Base-by-base conservation (phyloP, 2,329 filamentous ascomycete species). In the Parascedosporium putredinis region DNA sequence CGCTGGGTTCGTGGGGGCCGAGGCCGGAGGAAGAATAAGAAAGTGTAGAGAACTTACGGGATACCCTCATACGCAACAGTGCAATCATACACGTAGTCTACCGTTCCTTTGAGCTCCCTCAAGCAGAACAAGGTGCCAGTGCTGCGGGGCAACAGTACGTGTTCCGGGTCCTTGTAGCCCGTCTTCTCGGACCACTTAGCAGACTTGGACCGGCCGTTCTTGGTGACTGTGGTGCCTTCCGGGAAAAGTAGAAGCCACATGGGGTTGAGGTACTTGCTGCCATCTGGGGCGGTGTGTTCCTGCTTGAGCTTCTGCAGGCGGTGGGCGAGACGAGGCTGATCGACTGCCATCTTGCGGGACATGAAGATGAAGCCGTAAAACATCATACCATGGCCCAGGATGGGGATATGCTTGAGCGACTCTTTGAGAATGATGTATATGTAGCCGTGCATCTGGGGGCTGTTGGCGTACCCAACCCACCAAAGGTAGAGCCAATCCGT, bases 1-100 rank as follows among this genome's bases (percentile, higher is more conserved):
- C 10, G 45, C 18, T 34, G n/a, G n/a, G n/a, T n/a, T n/a, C 14
- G 16, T n/a, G 25, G 8, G 12, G 5, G 5, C n/a, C 16, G 14
- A 3, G 8, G 16, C 23, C 5, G 10, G 43, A 5, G 47, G 1
- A 47, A 25, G 33, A 24, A 33, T 7, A 53, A 12, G 27, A 25
- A 18, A 20, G 7, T 10, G 9, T 4, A 18, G 20, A 8, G 22
- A 47, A 84, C 88, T 74, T 77, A 91, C 84, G 87, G 86, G 40
- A 95, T 79, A 12, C 93, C 91, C 66, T 96, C 91, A 61, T 98
- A 98, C 4, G 88, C 90, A 51, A 98, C 84, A 0, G 93, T 97
- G 65, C 90, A 96, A 66, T 95, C 88, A 58, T 95, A 95, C 1
- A 95, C 72, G 68, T 87, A 94, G 9, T 93, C 85, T 0, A 90